These are phyloP conservation scores for Exophiala viscosa DNA, from an alignment of 2,329 filamentous ascomycete genomes.

Conservation along the genomic window DNA sequence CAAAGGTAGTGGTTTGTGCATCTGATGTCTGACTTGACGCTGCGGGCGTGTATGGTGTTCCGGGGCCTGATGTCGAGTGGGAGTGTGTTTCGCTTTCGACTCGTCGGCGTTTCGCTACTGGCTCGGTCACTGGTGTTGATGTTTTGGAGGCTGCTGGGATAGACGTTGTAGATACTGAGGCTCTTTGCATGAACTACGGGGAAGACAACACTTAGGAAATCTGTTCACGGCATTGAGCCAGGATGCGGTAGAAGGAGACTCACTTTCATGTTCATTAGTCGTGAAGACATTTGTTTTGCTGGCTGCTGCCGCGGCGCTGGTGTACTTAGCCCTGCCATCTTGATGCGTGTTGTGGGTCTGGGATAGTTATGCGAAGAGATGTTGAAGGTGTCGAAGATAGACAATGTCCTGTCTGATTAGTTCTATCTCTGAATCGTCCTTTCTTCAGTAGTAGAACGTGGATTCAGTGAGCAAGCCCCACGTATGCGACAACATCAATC, in stretches of 20 bases:
- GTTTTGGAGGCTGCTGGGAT: conserved; percentile 5
- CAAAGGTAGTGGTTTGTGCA: background rate
- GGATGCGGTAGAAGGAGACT: background rate
- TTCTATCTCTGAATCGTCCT: background rate
- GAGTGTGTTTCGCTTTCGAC: conserved; percentile 13
- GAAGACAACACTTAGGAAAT: background rate
- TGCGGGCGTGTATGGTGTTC: conserved; percentile 8
- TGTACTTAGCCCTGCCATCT: conserved; percentile 21
- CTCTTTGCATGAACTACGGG: conserved; percentile 29
- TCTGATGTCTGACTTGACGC: conserved; percentile 1
- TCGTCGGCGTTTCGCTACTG: conserved; percentile 20
- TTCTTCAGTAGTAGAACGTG: background rate
- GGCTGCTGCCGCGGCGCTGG: conserved; percentile 12
- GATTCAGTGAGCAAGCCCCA: too few species aligned
- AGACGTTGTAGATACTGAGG: conserved; percentile 15
- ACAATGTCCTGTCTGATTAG: background rate
- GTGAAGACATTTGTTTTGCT: conserved; percentile 27
- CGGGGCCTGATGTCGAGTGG: conserved; percentile 8
- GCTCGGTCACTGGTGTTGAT: conserved; percentile 21
- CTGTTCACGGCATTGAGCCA: background rate
- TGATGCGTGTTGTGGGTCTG: background rate
- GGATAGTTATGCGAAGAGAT: background rate
- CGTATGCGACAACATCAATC: background rate
- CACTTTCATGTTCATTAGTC: conserved; percentile 30
- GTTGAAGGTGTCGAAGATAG: background rate